phyloP scores from a whole-genome alignment of 495 filamentous ascomycete species.

The Geopyxis carbonaria region DNA sequence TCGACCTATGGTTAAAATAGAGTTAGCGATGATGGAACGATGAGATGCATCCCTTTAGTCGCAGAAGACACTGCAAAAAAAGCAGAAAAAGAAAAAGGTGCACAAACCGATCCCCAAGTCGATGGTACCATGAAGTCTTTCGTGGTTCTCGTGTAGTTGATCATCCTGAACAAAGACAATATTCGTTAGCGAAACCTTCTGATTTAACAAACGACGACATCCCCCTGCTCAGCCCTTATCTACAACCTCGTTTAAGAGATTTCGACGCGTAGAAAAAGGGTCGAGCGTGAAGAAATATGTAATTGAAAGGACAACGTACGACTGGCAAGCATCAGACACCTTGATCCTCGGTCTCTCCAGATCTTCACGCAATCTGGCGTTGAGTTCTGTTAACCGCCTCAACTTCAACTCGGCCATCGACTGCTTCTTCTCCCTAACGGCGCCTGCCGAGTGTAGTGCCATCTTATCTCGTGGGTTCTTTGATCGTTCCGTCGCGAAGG shows the following conservation, averaged over 20 bases:
- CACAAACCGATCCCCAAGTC: conserved; percentile 75
- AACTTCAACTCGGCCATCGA: conserved; percentile 97
- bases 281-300: background rate
- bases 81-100: conserved; percentile 13
- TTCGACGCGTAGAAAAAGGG: background rate
- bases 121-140: conserved; percentile 98
- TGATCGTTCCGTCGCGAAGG: conserved; percentile 6
- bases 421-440: conserved; percentile 63
- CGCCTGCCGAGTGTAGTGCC: conserved; percentile 24
- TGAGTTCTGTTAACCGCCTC: conserved; percentile 86
- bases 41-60: background rate
- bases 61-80: conserved; percentile 3
- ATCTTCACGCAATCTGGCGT: conserved; percentile 84
- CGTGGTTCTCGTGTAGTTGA: conserved; percentile 88
- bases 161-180: conserved; percentile 44
- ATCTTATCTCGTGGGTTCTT: conserved; percentile 10
- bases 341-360: conserved; percentile 85
- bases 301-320: conserved; percentile 40
- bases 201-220: no score
- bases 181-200: no score
- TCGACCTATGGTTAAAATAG: conserved; percentile 41
- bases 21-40: conserved; percentile 1
- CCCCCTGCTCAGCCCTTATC: background rate
- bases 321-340: conserved; percentile 82
- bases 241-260: background rate